These are phyloP conservation scores for Backusella tuberculispora DNA, from an alignment of 192 early-diverging fungal species.

Conservation along the genomic window DNA sequence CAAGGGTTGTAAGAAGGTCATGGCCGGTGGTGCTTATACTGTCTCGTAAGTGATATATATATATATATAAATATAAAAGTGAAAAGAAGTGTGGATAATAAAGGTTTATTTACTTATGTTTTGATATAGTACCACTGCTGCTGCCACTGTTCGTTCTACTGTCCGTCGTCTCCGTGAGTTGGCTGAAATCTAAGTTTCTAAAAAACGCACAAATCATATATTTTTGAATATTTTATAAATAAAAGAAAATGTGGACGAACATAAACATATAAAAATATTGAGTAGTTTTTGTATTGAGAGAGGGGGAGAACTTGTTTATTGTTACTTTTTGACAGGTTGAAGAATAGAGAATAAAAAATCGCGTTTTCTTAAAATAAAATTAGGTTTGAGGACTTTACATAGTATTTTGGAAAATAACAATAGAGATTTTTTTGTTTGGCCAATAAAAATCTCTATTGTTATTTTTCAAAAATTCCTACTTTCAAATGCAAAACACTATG, in stretches of 20 bases:
- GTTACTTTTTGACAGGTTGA: background rate
- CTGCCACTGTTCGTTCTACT: constrained; percentile 89
- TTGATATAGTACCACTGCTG: constrained; percentile 72
- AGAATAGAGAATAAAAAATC: background rate
- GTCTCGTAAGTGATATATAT: constrained; percentile 48
- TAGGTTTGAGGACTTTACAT: no score
- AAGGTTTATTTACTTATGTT: background rate
- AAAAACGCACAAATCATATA: background rate
- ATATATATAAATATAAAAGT: background rate
- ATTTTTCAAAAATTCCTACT: no score
- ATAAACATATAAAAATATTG: background rate
- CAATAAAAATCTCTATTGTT: no score
- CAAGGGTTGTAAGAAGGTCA: constrained; percentile 90
- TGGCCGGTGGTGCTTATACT: constrained; percentile 65
- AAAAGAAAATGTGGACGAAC: constrained; percentile 4
- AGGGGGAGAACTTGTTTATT: no score
- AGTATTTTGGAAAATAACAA: no score
- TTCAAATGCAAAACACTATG: no score
- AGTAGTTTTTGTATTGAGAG: background rate
- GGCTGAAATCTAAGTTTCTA: constrained; percentile 74
- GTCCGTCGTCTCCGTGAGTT: constrained; percentile 98
- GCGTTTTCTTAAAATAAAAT: background rate
- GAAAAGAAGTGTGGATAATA: background rate
- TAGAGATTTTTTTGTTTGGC: no score
- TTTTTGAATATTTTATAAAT: constrained; percentile 5